Percentiles rank a stretch among this genome's conserved stretches.
Evolutionary conservation across 495 filamentous ascomycete genomes (phyloP).

Genomic region (Ramalina peruviana): DNA sequence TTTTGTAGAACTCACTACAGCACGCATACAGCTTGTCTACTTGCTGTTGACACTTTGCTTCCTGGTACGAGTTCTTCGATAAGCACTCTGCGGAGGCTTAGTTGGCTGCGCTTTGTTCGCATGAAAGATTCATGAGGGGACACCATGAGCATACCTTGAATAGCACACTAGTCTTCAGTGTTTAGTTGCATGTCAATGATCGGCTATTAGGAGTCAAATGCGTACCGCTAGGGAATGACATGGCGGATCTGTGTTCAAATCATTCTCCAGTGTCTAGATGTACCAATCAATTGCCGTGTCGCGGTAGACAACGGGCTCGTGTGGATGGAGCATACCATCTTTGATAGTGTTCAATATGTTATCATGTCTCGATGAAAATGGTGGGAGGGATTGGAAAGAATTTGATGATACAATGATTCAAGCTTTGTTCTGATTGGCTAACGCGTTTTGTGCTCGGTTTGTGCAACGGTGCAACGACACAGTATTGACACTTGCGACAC

Average conservation of each 20-base stretch:
- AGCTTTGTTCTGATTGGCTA: no score
- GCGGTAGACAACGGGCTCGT: no score
- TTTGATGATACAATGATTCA: no score
- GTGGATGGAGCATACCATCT: no score
- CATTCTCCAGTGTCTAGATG: conserved; percentile 45
- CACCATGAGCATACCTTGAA: conserved; percentile 50
- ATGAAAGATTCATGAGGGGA: background rate
- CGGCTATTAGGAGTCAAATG: background rate
- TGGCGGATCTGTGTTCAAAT: conserved; percentile 59
- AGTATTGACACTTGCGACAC: no score
- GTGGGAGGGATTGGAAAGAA: no score
- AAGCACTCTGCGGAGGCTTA: conserved; percentile 51
- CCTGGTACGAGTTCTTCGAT: conserved; percentile 69
- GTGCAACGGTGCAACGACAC: no score
- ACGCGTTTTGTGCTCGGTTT: no score
- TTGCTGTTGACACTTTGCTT: conserved; percentile 66
- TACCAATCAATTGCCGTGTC: background rate
- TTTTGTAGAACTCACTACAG: conserved; percentile 77
- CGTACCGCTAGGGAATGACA: conserved; percentile 81
- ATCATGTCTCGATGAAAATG: no score
- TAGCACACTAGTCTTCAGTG: conserved; percentile 50
- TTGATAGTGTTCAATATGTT: no score
- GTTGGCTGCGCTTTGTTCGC: background rate
- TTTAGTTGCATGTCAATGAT: no score
- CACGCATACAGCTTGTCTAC: conserved; percentile 93